A percentile compares a stretch with the other conserved stretches of the same genome.
These are phyloP conservation scores for Barnettozyma californica DNA, from an alignment of 805 yeast genomes.

Conservation along the genomic window DNA sequence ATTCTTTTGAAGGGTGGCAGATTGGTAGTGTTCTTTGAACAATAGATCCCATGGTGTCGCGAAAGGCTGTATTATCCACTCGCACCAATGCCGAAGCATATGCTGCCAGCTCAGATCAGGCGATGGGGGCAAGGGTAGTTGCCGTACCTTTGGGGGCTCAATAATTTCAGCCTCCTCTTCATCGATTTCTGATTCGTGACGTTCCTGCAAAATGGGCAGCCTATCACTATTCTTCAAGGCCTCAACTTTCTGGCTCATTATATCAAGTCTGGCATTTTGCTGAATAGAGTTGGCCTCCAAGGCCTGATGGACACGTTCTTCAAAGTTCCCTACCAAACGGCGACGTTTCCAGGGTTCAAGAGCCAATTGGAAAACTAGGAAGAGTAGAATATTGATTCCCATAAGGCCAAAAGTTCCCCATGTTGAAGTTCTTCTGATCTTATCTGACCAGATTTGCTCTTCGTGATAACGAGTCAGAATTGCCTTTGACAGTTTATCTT, in stretches of 20 bases:
- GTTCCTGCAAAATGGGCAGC: slow-evolving; percentile 15
- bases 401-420: slow-evolving; percentile 93
- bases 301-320: slow-evolving; percentile 61
- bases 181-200: slow-evolving; percentile 17
- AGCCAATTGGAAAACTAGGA: slow-evolving; percentile 75
- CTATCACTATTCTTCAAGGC: slow-evolving; percentile 18
- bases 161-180: slow-evolving; percentile 14
- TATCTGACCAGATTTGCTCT: slow-evolving; percentile 97
- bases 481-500: slow-evolving; percentile 62
- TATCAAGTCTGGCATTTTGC: slow-evolving; percentile 27
- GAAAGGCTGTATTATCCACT: not conserved
- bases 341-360: slow-evolving; percentile 94
- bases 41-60: not conserved
- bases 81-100: not conserved
- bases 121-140: slow-evolving; percentile 13
- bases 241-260: slow-evolving; percentile 24
- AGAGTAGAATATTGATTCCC: slow-evolving; percentile 78
- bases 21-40: not conserved
- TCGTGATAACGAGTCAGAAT: slow-evolving; percentile 89
- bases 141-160: slow-evolving; percentile 14
- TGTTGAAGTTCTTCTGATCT: slow-evolving; percentile 87
- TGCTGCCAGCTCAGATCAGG: not conserved
- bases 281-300: slow-evolving; percentile 32
- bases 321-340: slow-evolving; percentile 77
- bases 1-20: not conserved